phyloP scores from a whole-genome alignment of 2,329 filamentous ascomycete genomes.

The Corinectria fuckeliana region DNA sequence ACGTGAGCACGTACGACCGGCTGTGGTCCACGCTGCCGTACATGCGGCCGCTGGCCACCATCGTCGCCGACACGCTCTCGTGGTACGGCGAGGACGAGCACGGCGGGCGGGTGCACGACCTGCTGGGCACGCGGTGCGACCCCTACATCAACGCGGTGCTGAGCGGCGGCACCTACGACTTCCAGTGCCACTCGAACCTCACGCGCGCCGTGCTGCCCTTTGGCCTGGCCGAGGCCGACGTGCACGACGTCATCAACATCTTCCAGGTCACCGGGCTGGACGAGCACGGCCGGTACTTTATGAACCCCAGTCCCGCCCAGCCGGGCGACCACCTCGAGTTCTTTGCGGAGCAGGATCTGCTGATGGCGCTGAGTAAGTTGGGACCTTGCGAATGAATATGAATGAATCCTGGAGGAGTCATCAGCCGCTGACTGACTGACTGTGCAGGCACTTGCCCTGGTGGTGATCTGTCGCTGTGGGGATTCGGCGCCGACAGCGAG shows the following conservation, averaged over 20 bases:
- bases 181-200: slow-evolving; percentile 85
- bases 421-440: slow-evolving; percentile 18
- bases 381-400: too few species aligned
- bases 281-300: slow-evolving; percentile 75
- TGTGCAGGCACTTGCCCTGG: slow-evolving; percentile 72
- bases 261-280: slow-evolving; percentile 86
- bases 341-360: slow-evolving; percentile 78
- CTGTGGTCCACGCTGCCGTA: slow-evolving; percentile 82
- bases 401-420: too few species aligned
- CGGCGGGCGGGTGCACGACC: slow-evolving; percentile 75
- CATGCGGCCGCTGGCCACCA: slow-evolving; percentile 75
- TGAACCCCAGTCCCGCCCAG: slow-evolving; percentile 66
- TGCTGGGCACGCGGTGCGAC: slow-evolving; percentile 83
- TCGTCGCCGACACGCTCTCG: slow-evolving; percentile 70
- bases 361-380: slow-evolving; percentile 62
- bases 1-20: slow-evolving; percentile 74
- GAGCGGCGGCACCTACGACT: slow-evolving; percentile 75
- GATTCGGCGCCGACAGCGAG: slow-evolving; percentile 72
- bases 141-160: slow-evolving; percentile 82
- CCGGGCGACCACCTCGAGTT: slow-evolving; percentile 73
- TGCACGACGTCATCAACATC: slow-evolving; percentile 86
- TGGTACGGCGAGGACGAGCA: slow-evolving; percentile 67
- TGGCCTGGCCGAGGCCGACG: slow-evolving; percentile 73
- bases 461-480: slow-evolving; percentile 82
- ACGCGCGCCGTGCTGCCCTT: slow-evolving; percentile 73